Percentiles rank a stretch among this genome's conserved stretches.
Evolutionary conservation across 73 alveolate genomes (phyloP).

Genomic region (Tetrahymena thermophila): DNA sequence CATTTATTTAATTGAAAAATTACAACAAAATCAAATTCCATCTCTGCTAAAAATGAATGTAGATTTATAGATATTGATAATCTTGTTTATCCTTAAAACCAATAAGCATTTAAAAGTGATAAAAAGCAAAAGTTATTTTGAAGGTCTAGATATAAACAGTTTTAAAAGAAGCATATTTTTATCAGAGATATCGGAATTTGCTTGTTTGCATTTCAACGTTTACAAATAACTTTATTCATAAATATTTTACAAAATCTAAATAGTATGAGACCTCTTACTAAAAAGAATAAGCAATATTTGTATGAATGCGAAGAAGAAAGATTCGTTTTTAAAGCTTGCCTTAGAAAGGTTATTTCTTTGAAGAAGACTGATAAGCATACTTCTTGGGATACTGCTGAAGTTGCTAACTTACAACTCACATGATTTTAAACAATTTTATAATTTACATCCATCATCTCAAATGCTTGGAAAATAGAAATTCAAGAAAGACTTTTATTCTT

Average conservation of each 20-base stretch:
- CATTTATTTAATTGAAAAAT: background rate
- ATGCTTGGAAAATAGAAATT: background rate
- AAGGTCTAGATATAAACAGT: background rate
- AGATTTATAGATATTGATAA: background rate
- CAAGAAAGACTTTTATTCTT: background rate
- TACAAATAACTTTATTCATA: background rate
- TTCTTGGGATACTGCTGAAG: slow-evolving; percentile 78
- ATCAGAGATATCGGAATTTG: background rate
- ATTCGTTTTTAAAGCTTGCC: slow-evolving; percentile 77
- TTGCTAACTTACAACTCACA: slow-evolving; percentile 56
- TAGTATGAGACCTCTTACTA: slow-evolving; percentile 48
- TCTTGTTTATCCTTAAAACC: background rate
- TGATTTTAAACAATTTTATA: slow-evolving; percentile 17
- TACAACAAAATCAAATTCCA: background rate
- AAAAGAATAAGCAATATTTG: slow-evolving; percentile 61
- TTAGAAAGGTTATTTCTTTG: slow-evolving; percentile 61
- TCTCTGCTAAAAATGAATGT: background rate
- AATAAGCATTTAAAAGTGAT: background rate
- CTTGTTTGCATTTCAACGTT: background rate
- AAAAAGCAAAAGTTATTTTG: background rate
- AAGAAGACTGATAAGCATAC: slow-evolving; percentile 68
- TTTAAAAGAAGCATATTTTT: background rate
- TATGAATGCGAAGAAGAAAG: slow-evolving; percentile 90
- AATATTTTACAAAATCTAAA: background rate
- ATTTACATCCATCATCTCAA: background rate